phyloP scores from a whole-genome alignment of 2,329 filamentous ascomycete genomes.

The Dactylonectria macrodidyma region DNA sequence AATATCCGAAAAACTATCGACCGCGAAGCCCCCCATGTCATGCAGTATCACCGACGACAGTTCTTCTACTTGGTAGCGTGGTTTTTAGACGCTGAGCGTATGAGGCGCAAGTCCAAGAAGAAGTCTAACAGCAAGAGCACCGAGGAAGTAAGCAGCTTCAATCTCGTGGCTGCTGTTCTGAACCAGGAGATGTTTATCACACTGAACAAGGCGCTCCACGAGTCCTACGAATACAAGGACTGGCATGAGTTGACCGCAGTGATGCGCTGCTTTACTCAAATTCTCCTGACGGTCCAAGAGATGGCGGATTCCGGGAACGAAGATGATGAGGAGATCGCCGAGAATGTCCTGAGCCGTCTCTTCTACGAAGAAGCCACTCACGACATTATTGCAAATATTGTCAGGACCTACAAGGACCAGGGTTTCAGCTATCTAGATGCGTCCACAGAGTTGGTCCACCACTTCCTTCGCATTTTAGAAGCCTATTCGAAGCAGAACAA shows the following conservation, averaged over 20 bases:
- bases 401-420: slow-evolving; percentile 92
- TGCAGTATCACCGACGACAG: slow-evolving; percentile 83
- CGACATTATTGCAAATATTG: slow-evolving; percentile 85
- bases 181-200: slow-evolving; percentile 97
- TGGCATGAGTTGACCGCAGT: slow-evolving; percentile 90
- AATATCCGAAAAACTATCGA: slow-evolving; percentile 92
- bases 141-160: slow-evolving; percentile 81
- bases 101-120: slow-evolving; percentile 75
- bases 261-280: slow-evolving; percentile 96
- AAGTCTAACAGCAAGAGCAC: slow-evolving; percentile 60
- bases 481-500: slow-evolving; percentile 95
- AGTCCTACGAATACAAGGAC: slow-evolving; percentile 83
- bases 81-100: slow-evolving; percentile 91
- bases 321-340: slow-evolving; percentile 97
- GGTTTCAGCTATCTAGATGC: slow-evolving; percentile 95
- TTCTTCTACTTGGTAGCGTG: slow-evolving; percentile 94
- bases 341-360: slow-evolving; percentile 96
- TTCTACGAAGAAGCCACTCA: slow-evolving; percentile 98
- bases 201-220: slow-evolving; percentile 86
- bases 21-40: slow-evolving; percentile 86
- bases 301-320: slow-evolving; percentile 89
- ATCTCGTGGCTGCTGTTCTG: slow-evolving; percentile 88
- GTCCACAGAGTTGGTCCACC: slow-evolving; percentile 90
- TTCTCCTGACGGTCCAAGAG: slow-evolving; percentile 91
- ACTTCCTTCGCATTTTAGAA: slow-evolving; percentile 93